Evolutionary conservation across 1,139 yeast species (phyloP).

Genomic region (Kodamaea suecica): DNA sequence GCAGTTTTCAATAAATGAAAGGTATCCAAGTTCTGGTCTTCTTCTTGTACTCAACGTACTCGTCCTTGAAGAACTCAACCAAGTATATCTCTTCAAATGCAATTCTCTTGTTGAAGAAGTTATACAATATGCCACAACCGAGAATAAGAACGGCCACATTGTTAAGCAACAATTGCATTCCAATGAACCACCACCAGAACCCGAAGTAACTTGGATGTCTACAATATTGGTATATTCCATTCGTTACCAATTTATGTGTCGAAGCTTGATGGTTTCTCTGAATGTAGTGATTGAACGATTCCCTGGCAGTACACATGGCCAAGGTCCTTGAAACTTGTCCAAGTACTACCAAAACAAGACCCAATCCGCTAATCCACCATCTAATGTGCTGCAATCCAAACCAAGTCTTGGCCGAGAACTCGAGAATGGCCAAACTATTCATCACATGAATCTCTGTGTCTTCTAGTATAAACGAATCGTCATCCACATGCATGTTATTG

Average conservation of each 20-base stretch:
- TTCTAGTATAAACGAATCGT: constrained; percentile 72
- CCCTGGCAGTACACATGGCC: constrained; percentile 87
- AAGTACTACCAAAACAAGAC: constrained; percentile 41
- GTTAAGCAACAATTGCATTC: constrained; percentile 67
- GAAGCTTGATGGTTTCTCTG: constrained; percentile 47
- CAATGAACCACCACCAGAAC: constrained; percentile 91
- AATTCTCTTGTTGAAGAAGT: constrained; percentile 68
- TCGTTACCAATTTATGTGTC: constrained; percentile 64
- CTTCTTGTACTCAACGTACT: constrained; percentile 54
- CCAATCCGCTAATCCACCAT: constrained; percentile 25
- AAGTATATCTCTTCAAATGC: constrained; percentile 65
- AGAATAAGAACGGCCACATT: constrained; percentile 49
- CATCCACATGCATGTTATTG: constrained; percentile 63
- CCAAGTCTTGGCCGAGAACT: constrained; percentile 15
- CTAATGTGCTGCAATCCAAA: constrained; percentile 7
- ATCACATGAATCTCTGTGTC: constrained; percentile 72
- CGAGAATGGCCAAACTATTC: constrained; percentile 38
- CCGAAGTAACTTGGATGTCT: constrained; percentile 94
- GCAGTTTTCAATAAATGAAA: constrained; percentile 36
- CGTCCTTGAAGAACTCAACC: constrained; percentile 63
- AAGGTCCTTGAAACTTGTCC: constrained; percentile 70
- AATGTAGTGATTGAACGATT: constrained; percentile 82
- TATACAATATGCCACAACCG: constrained; percentile 52
- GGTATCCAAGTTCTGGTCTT: constrained; percentile 62
- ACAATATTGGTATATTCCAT: constrained; percentile 62